These are phyloP conservation scores for Zychaea mexicana DNA, from an alignment of 371 early-diverging fungal species.

Conservation along the genomic window DNA sequence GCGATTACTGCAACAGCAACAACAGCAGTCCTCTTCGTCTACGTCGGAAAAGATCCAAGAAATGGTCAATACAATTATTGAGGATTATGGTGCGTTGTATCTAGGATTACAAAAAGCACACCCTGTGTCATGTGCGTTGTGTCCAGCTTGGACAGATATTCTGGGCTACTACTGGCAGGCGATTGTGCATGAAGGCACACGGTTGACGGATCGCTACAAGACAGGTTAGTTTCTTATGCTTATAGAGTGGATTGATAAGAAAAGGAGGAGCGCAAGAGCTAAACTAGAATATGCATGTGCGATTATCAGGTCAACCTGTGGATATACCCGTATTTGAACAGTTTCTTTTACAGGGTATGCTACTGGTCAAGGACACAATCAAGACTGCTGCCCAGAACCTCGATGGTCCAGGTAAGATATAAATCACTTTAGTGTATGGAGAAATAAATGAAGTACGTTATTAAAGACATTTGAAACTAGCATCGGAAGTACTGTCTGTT, in stretches of 20 bases:
- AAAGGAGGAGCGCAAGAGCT: not conserved
- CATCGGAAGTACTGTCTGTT: conserved; percentile 31
- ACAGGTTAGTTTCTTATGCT: conserved; percentile 17
- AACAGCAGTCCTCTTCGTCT: not conserved
- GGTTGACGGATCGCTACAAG: conserved; percentile 21
- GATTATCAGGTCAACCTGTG: not conserved
- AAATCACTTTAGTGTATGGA: conserved; percentile 6
- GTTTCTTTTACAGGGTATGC: conserved; percentile 70
- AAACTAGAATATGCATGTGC: not conserved
- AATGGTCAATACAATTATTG: conserved; percentile 53
- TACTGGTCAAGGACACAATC: conserved; percentile 68
- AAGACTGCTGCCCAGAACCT: conserved; percentile 58
- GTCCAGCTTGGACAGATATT: conserved; percentile 67
- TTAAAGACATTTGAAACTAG: not conserved
- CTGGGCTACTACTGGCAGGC: conserved; percentile 78
- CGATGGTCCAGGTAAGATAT: conserved; percentile 30
- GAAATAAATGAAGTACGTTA: not conserved
- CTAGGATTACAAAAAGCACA: conserved; percentile 72
- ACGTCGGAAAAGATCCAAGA: not conserved
- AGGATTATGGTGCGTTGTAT: conserved; percentile 85
- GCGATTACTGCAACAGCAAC: not conserved
- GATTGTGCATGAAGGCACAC: conserved; percentile 29
- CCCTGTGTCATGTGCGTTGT: conserved; percentile 71
- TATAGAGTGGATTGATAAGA: too few species aligned
- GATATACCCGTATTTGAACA: conserved; percentile 18